phyloP scores from a whole-genome alignment of 768 basidiomycete species.

The Leccinum disarticulatum region DNA sequence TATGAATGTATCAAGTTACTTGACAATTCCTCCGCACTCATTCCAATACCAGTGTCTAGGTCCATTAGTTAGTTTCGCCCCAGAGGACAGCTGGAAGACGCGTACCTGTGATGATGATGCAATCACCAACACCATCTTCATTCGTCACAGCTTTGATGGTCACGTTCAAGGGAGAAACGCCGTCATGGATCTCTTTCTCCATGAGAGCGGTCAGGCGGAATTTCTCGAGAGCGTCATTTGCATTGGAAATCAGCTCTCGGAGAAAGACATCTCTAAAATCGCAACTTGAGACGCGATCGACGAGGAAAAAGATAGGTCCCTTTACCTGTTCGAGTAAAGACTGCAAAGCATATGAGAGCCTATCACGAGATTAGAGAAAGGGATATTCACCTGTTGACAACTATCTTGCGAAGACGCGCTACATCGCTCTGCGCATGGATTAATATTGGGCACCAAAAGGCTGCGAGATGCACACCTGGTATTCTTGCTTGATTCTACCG shows the following conservation, averaged over 20 bases:
- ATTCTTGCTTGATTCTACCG: constrained; percentile 60
- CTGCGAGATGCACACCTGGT: constrained; percentile 52
- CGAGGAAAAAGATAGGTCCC: constrained; percentile 7
- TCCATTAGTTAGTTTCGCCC: constrained; percentile 10
- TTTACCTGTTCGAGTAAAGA: constrained; percentile 79
- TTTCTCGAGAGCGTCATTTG: constrained; percentile 97
- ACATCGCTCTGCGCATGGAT: constrained; percentile 74
- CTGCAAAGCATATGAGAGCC: constrained; percentile 38
- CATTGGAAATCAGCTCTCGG: constrained; percentile 90
- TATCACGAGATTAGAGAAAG: not conserved
- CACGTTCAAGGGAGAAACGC: constrained; percentile 77
- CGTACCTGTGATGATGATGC: constrained; percentile 73
- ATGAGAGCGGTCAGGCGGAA: constrained; percentile 82
- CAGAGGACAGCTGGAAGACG: not conserved
- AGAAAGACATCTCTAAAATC: constrained; percentile 71
- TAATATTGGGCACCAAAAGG: not conserved
- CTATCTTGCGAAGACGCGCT: constrained; percentile 87
- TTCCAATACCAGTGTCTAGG: constrained; percentile 93
- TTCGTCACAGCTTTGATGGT: constrained; percentile 78
- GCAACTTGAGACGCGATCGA: constrained; percentile 3
- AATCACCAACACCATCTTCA: constrained; percentile 66
- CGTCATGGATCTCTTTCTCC: constrained; percentile 70
- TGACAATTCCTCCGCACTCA: constrained; percentile 88
- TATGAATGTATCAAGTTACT: constrained; percentile 67
- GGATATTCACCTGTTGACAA: constrained; percentile 73